Conservation (phyloP, 2,329 filamentous ascomycete genomes). For the Rhynchosporium graminicola region DNA sequence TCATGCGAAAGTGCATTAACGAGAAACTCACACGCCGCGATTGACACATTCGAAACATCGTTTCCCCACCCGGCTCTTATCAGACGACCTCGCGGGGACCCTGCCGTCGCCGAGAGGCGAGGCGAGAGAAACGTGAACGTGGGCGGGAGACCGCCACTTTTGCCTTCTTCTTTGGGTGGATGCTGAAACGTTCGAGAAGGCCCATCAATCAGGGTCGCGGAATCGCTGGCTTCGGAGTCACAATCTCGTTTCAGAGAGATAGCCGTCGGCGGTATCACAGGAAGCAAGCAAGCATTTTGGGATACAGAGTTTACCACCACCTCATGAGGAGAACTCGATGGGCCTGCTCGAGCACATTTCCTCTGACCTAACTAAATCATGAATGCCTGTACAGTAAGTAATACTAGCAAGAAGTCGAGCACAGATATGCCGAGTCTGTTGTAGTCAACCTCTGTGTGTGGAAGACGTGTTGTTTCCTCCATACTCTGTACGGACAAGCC, state of each 20-base stretch:
- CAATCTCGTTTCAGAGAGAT: constrained; percentile 18
- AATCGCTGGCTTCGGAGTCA: constrained; percentile 23
- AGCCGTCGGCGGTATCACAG: constrained; percentile 17
- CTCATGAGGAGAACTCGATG: not conserved
- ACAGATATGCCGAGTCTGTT: constrained; percentile 20
- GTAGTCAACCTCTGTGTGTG: not conserved
- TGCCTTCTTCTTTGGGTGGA: constrained; percentile 29
- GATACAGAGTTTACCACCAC: not conserved
- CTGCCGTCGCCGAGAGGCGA: constrained; percentile 21
- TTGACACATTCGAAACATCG: constrained; percentile 22
- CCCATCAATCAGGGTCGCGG: constrained; percentile 33
- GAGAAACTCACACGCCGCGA: not conserved
- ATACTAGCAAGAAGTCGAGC: constrained; percentile 3
- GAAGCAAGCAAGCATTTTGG: not conserved
- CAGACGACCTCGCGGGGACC: constrained; percentile 22
- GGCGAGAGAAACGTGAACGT: not conserved
- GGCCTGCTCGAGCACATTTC: not conserved
- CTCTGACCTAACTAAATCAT: too few relatives aligned
- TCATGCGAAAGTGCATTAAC: constrained; percentile 24
- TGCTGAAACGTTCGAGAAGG: constrained; percentile 39
- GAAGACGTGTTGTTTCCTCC: constrained; percentile 5
- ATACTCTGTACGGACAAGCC: not conserved
- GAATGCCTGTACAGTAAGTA: too few relatives aligned
- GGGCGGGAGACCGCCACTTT: constrained; percentile 11
- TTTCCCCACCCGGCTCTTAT: constrained; percentile 25